Evolutionary conservation across 257 asterid genomes (phyloP).

Genomic region (Solanum acaule): DNA sequence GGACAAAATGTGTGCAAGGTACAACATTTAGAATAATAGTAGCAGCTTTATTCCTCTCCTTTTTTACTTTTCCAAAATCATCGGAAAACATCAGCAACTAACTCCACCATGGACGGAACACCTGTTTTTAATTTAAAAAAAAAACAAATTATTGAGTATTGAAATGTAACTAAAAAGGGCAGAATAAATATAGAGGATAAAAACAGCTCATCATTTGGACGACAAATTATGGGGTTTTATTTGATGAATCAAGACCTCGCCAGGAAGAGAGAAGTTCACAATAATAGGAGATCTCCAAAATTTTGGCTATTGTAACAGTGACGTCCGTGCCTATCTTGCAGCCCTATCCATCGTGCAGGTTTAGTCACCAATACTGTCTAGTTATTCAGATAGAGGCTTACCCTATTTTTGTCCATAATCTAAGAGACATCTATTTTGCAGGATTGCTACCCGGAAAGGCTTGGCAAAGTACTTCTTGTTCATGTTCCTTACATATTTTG

Average conservation of each 20-base stretch:
- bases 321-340: conserved; percentile 52
- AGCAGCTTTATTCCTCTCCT: not conserved
- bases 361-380: not conserved
- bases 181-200: not conserved
- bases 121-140: not conserved
- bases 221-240: not conserved
- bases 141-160: not conserved
- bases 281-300: conserved; percentile 71
- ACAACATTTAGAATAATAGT: not conserved
- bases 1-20: conserved; percentile 70
- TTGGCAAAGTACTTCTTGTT: conserved; percentile 42
- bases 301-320: conserved; percentile 64
- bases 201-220: not conserved
- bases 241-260: conserved; percentile 32
- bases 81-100: not conserved
- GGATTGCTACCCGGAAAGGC: conserved; percentile 93
- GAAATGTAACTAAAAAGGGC: not conserved
- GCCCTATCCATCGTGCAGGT: conserved; percentile 33
- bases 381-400: not conserved
- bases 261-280: conserved; percentile 62
- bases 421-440: conserved; percentile 7
- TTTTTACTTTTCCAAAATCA: not conserved
- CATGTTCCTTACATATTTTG: conserved; percentile 56
- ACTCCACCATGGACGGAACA: not conserved
- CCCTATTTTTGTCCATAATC: not conserved